Percentiles rank a stretch among this genome's conserved stretches.
Evolutionary conservation across 1,139 yeast genomes (phyloP).

Genomic region (Blastobotrys indianensis): DNA sequence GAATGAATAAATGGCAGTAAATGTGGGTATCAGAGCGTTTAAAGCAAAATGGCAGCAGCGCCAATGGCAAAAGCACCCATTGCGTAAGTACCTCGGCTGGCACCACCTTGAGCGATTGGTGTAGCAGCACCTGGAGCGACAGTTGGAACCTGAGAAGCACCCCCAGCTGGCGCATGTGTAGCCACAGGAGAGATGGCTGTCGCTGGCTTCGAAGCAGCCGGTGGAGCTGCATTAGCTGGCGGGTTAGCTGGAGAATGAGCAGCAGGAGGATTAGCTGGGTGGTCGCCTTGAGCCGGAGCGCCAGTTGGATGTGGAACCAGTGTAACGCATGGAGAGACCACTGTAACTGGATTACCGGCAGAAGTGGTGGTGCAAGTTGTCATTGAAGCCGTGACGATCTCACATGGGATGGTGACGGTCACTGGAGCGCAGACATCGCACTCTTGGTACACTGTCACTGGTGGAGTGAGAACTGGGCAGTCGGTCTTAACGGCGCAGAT

Average conservation of each 20-base stretch:
- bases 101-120: constrained; percentile 9
- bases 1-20: too few species aligned
- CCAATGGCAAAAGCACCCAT: constrained; percentile 14
- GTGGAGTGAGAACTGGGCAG: constrained; percentile 22
- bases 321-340: constrained; percentile 19
- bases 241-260: not conserved
- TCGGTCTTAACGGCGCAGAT: constrained; percentile 23
- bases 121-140: constrained; percentile 2
- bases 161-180: constrained; percentile 10
- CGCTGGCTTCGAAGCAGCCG: too few species aligned
- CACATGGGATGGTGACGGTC: constrained; percentile 19
- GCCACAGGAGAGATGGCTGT: constrained; percentile 2
- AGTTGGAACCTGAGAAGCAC: constrained; percentile 9
- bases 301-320: constrained; percentile 1
- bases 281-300: not conserved
- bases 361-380: constrained; percentile 20
- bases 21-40: constrained; percentile 5
- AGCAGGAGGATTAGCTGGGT: constrained; percentile 5
- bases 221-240: not conserved
- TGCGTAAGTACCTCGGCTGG: constrained; percentile 9
- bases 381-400: constrained; percentile 13
- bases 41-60: constrained; percentile 15
- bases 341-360: constrained; percentile 17
- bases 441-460: constrained; percentile 18
- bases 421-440: not conserved